phyloP scores from a whole-genome alignment of 306 rosid species.

The Gillenia trifoliata region DNA sequence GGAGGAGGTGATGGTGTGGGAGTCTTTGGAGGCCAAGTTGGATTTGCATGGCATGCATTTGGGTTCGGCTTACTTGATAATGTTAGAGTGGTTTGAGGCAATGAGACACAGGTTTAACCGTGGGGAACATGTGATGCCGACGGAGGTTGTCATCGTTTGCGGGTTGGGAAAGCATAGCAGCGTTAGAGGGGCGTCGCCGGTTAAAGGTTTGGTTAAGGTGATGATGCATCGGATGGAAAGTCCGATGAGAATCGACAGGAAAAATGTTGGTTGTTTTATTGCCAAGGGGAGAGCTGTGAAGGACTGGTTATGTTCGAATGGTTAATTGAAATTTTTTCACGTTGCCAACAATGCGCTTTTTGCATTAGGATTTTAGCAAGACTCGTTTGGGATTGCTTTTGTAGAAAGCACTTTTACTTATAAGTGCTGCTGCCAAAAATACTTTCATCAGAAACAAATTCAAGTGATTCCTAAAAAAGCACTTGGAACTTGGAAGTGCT shows the following conservation, averaged over 20 bases:
- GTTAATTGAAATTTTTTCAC: neutral
- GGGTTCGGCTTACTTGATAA: conserved; percentile 57
- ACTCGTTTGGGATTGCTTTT: neutral
- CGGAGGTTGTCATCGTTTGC: conserved; percentile 50
- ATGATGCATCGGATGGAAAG: conserved; percentile 53
- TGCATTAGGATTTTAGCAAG: too few relatives aligned
- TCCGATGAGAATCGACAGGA: conserved; percentile 63
- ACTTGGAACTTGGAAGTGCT: too few relatives aligned
- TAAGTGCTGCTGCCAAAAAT: neutral
- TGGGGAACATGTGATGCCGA: conserved; percentile 27
- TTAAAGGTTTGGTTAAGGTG: conserved; percentile 56
- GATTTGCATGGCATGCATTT: conserved; percentile 79
- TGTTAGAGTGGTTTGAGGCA: conserved; percentile 72
- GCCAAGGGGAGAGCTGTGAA: conserved; percentile 64
- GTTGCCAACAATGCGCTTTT: too few relatives aligned
- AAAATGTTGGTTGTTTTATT: conserved; percentile 68
- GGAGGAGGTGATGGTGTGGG: conserved; percentile 66
- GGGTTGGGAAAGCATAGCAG: conserved; percentile 80
- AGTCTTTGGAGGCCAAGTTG: conserved; percentile 57
- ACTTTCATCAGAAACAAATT: neutral
- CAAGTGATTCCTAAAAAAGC: neutral
- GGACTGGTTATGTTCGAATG: conserved; percentile 43
- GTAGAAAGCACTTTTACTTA: neutral
- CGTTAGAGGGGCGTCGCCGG: conserved; percentile 61
- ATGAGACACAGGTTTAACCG: conserved; percentile 34